A percentile compares a stretch with the other conserved stretches of the same genome.
These are phyloP conservation scores for Paramyrothecium roridum DNA, from an alignment of 2,329 filamentous ascomycete species.

Conservation along the genomic window DNA sequence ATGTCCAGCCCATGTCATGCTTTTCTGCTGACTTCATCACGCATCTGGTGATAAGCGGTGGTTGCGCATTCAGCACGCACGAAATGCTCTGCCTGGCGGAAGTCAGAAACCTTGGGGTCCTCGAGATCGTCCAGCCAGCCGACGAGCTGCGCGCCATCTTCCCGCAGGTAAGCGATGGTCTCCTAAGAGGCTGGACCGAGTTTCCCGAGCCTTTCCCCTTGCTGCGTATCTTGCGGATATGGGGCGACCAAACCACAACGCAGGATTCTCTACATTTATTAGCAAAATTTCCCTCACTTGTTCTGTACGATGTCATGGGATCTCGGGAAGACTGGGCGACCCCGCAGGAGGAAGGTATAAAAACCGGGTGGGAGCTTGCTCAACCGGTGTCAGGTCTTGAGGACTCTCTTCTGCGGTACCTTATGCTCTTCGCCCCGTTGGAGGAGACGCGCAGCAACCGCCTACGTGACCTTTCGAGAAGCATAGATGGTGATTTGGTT, in stretches of 20 bases:
- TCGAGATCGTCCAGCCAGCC: conserved; percentile 41
- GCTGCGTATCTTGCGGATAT: conserved; percentile 43
- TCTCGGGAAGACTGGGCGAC: conserved; percentile 31
- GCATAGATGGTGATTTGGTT: conserved; percentile 30
- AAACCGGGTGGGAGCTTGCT: conserved; percentile 30
- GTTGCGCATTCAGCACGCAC: conserved; percentile 27
- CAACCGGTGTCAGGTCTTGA: conserved; percentile 18
- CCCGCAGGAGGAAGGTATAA: conserved; percentile 14
- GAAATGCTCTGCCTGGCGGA: conserved; percentile 38
- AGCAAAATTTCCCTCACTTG: conserved; percentile 39
- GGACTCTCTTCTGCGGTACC: conserved; percentile 29
- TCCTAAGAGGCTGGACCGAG: conserved; percentile 43
- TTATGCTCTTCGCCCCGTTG: conserved; percentile 29
- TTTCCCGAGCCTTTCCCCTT: conserved; percentile 39
- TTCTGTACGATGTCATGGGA: conserved; percentile 40
- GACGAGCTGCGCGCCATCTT: conserved; percentile 23
- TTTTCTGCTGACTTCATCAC: conserved; percentile 34
- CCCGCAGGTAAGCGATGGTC: conserved; percentile 38
- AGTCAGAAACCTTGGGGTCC: conserved; percentile 43
- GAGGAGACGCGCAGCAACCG: conserved; percentile 17
- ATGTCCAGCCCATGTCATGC: conserved; percentile 33
- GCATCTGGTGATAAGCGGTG: conserved; percentile 35
- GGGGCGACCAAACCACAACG: conserved; percentile 37
- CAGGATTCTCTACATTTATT: conserved; percentile 36
- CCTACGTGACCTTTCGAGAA: conserved; percentile 22